Percentiles rank a stretch among this genome's conserved stretches.
These are phyloP conservation scores for Phytophthora uliginosa DNA, from an alignment of 352 stramenopile genomes.

Conservation along the genomic window DNA sequence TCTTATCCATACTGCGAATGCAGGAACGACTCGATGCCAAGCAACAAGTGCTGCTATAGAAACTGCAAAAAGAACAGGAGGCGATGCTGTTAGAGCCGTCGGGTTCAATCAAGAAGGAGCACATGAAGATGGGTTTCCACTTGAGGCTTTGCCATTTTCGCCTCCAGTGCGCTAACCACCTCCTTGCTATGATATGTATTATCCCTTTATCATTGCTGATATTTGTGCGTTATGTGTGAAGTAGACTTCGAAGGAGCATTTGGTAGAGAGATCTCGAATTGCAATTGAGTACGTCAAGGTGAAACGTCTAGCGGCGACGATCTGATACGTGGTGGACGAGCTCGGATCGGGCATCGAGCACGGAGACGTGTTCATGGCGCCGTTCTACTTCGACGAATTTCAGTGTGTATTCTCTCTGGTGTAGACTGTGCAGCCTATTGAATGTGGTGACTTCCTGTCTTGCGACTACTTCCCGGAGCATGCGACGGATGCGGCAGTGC, in stretches of 20 bases:
- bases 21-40: constrained; percentile 80
- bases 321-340: constrained; percentile 75
- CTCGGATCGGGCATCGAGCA: constrained; percentile 67
- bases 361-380: constrained; percentile 54
- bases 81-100: constrained; percentile 24
- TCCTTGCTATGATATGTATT: background rate
- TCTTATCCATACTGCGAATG: constrained; percentile 35
- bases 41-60: constrained; percentile 80
- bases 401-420: constrained; percentile 65
- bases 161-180: constrained; percentile 39
- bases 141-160: constrained; percentile 15
- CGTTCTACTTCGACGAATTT: constrained; percentile 53
- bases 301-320: constrained; percentile 51
- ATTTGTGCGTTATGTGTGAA: background rate
- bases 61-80: constrained; percentile 82
- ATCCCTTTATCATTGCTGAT: constrained; percentile 4
- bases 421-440: constrained; percentile 50
- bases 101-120: constrained; percentile 12
- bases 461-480: constrained; percentile 56
- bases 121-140: constrained; percentile 13
- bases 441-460: constrained; percentile 58
- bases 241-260: constrained; percentile 54
- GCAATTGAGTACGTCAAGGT: constrained; percentile 68
- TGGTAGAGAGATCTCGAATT: constrained; percentile 57
- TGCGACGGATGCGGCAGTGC: constrained; percentile 25